Evolutionary conservation across 116 monocot species (phyloP), one percentile per base, ranked within the genome.

Genomic region (Zostera marina): DNA sequence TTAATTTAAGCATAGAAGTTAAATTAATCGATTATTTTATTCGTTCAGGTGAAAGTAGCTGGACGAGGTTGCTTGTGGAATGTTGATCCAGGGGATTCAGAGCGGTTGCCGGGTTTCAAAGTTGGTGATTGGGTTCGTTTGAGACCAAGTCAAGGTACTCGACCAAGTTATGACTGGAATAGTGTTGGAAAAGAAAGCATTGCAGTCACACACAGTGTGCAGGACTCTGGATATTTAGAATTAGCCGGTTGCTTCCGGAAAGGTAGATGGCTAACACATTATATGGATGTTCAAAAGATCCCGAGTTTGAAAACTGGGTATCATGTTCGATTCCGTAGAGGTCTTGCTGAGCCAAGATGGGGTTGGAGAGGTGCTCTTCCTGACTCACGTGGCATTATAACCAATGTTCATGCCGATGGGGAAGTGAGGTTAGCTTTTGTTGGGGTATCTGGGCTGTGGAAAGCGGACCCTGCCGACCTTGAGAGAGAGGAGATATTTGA

Each of bases 41-140:
- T 8, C 74, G 19, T 80, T 65, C 74, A 92, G 92, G 76, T 92
- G 49, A 89, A 70, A 69, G 96, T 96, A 41, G 72, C 85, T 41
- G 96, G 96, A 52, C 80, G 89, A 66, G 73, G 57, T 44, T 80
- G 54, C 58, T 77, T 96, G 68, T 96, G 96, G 96, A 96, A 85
- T 76, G 89, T 93, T 64, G 67, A 89, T 22, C 96, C 96, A 54
- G 96, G 96, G 23, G 96, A 96, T 76, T 82, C 78, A 42, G 96
- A 96, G 72, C 66, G 74, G 43, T 85, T 96, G 46, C 81, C 96
- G 2, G 96, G 85, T 16, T 96, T 85, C 64, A 89, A 85, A 53
- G 96, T 96, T 22, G 96, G 96, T 56, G 96, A 96, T 53, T 96
- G 96, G 96, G 96, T 96, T 8, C 89, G 77, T 39, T 41, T 80